Conservation (phyloP, 1,139 yeast species). For the Magnusiomyces clavatus region DNA sequence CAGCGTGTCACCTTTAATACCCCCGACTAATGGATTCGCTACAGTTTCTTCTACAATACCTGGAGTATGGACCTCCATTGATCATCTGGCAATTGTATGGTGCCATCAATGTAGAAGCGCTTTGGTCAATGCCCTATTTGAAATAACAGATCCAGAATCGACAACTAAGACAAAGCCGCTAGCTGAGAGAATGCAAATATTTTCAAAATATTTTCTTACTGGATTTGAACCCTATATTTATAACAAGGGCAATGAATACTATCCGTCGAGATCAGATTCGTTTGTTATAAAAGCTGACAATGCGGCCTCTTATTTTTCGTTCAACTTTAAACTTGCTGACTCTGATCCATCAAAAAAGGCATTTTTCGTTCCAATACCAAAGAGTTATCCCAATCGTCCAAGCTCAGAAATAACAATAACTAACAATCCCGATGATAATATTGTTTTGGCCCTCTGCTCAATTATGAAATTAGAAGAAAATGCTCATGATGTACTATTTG, state of each 20-base stretch:
- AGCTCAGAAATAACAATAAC: too few species aligned
- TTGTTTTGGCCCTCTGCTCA: not conserved
- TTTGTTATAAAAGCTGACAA: slow-evolving; percentile 1
- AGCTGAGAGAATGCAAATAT: slow-evolving; percentile 46
- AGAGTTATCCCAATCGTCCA: not conserved
- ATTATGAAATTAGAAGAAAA: slow-evolving; percentile 29
- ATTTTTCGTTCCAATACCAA: slow-evolving; percentile 36
- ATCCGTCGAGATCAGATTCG: not conserved
- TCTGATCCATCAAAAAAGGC: slow-evolving; percentile 31
- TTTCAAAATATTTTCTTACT: slow-evolving; percentile 44
- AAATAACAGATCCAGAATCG: slow-evolving; percentile 43
- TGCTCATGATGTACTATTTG: not conserved
- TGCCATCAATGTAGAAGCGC: slow-evolving; percentile 76
- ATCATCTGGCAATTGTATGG: slow-evolving; percentile 96
- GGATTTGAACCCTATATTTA: slow-evolving; percentile 42
- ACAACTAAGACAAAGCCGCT: slow-evolving; percentile 51
- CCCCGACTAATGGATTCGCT: slow-evolving; percentile 70
- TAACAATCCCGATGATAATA: too few species aligned
- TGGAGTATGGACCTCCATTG: slow-evolving; percentile 88
- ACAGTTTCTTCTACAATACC: slow-evolving; percentile 84
- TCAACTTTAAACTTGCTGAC: slow-evolving; percentile 7
- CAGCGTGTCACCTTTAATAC: slow-evolving; percentile 61
- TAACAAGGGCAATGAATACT: not conserved
- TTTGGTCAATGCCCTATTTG: slow-evolving; percentile 52
- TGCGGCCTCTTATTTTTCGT: slow-evolving; percentile 15